Conservation (phyloP, 208 protist species). For the Crithidia mellificae region DNA sequence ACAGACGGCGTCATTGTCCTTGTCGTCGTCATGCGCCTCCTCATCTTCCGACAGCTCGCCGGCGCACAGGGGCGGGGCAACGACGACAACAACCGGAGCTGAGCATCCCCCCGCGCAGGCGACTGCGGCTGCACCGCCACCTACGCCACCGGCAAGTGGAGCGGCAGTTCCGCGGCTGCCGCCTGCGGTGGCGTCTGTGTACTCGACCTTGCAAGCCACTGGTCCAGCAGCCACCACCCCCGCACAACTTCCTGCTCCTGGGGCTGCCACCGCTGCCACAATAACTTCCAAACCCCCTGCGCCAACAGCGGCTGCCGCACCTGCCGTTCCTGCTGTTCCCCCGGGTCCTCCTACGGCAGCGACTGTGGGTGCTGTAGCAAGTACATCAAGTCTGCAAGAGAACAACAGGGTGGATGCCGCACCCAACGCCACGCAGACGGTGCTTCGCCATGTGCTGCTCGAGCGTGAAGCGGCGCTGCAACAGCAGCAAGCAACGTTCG, state of each 20-base stretch:
- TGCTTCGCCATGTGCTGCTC: slow-evolving; percentile 22
- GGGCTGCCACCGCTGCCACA: slow-evolving; percentile 1
- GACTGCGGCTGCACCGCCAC: not conserved
- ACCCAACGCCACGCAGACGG: slow-evolving; percentile 19
- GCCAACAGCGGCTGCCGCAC: not conserved
- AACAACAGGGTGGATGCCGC: not conserved
- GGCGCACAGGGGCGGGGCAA: no score
- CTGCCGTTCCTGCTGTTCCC: not conserved
- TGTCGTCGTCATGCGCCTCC: not conserved
- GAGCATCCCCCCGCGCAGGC: not conserved
- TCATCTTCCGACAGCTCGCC: no score
- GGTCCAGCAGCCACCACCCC: not conserved
- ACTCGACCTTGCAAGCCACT: slow-evolving; percentile 21
- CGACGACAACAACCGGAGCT: not conserved
- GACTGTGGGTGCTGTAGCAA: not conserved
- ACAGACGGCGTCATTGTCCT: not conserved
- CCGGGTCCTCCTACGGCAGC: no score
- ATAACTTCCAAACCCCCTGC: no score
- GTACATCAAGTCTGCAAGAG: not conserved
- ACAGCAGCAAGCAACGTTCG: not conserved
- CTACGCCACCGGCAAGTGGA: not conserved
- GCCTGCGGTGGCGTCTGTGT: slow-evolving; percentile 27
- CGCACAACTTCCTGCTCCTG: not conserved
- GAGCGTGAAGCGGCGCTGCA: slow-evolving; percentile 27
- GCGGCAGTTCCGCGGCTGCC: slow-evolving; percentile 1